Conservation (phyloP, 2,329 filamentous ascomycete genomes). For the Acephala macrosclerotiorum region DNA sequence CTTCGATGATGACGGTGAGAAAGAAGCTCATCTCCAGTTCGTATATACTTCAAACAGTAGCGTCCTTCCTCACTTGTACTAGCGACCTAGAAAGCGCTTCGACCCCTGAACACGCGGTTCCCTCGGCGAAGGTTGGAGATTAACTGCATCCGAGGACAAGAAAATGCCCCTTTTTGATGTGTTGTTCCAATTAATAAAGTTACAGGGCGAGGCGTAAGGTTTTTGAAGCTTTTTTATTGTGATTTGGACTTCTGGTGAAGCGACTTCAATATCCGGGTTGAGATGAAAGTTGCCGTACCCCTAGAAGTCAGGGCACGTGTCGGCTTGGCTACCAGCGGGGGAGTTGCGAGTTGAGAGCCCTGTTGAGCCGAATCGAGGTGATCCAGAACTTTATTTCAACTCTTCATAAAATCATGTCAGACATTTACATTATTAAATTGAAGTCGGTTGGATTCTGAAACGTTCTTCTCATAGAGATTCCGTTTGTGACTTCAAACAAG, state of each 20-base stretch:
- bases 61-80: slow-evolving; percentile 7
- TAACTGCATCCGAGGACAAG: slow-evolving; percentile 8
- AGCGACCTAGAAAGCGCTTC: neutral
- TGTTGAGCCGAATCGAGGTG: neutral
- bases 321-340: neutral
- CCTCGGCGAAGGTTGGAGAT: slow-evolving; percentile 22
- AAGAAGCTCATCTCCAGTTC: slow-evolving; percentile 16
- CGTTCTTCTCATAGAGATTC: neutral
- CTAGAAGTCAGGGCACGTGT: neutral
- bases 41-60: slow-evolving; percentile 25
- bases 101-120: slow-evolving; percentile 13
- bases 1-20: slow-evolving; percentile 7
- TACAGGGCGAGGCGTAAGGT: slow-evolving; percentile 7
- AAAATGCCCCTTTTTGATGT: neutral
- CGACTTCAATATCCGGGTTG: neutral
- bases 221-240: slow-evolving; percentile 4
- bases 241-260: neutral
- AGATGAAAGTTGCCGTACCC: neutral
- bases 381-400: neutral
- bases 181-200: slow-evolving; percentile 1
- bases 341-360: too few species aligned
- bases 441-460: neutral
- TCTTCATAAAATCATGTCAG: neutral
- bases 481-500: slow-evolving; percentile 43
- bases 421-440: too few species aligned